Evolutionary conservation across 495 filamentous ascomycete genomes (phyloP), one percentile per base, ranked within the genome.

Genomic region (Corynascus novoguineensis): DNA sequence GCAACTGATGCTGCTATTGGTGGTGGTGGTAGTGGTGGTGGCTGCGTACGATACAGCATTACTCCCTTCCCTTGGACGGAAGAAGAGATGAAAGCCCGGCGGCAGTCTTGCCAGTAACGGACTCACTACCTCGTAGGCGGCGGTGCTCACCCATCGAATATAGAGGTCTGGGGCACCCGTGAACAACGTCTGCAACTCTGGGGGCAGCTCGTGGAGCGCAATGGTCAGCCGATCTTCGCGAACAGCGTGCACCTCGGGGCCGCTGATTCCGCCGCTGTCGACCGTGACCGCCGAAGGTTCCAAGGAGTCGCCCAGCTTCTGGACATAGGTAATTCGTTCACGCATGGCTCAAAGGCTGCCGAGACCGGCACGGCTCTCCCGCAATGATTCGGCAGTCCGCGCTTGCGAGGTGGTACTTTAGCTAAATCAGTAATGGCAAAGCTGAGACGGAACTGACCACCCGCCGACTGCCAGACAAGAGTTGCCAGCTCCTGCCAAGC

Each of bases 31-130:
- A 2, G 7, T 22, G 40, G n/a, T 19, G 21, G 31, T 3, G 1
- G 10, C 21, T n/a, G 44, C 68, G 47, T 72, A 76, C 78, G 75
- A 66, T 14, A 62, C 38, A 32, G 60, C 42, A 34, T 68, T 53
- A 48, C 68, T 63, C n/a, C n/a, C n/a, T 9, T 62, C 59, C n/a
- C 63, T 58, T 9, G 88, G 86, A 0, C 85, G 88, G 63, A 86
- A 89, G 64, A 88, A 87, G 24, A 90, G 76, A 78, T 97, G 91
- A 10, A 97, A 74, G 22, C 93, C 93, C 3, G 91, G 84, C 6
- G 87, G 81, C 31, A 91, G 70, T 57, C 86, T 81, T 50, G 90
- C 86, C 28, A 80, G 70, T 64, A 92, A 87, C 25, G 93, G 92
- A 44, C 84, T 71, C 28, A 85, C 62, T 1, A 81, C 66, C 31